Base-by-base conservation (phyloP, 2,329 filamentous ascomycete genomes). In the Trichophyton equinum region DNA sequence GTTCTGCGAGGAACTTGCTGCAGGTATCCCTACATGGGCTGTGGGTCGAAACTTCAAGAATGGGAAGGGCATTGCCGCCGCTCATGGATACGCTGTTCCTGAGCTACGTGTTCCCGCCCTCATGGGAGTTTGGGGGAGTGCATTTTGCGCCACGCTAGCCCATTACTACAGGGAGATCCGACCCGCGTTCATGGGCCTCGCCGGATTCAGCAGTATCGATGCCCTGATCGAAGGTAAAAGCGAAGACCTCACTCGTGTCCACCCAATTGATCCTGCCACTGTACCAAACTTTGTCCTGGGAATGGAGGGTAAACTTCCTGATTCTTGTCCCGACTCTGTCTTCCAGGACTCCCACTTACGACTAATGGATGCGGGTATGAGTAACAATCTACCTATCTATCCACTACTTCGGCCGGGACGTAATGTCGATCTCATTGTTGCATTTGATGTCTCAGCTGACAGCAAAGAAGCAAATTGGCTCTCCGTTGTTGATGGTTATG, bases 301-400 rank as follows among this genome's bases (percentile, higher is more conserved):
- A 7, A 88, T 99, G 85, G 81, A 87, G 67, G 85, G 83, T 11
- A 80, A 83, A 63, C 78, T 99, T 5, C 87, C 90, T 0, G 74
- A 82, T 0, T 88, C 89, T 0, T 87, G 87, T n/a, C 91, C 94
- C 0, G 82, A 86, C 36, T 90, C 84, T 62, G 83, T 96, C 44
- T 85, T 88, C 67, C 78, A 83, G 18, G 81, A 80, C 13, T 79
- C 85, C 51, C 87, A 95, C 71, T 79, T 92, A 18, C 86, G 89
- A 65, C 80, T 92, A 15, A 97, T 96, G 91, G 94, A 99, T 72
- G 91, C 94, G 1, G 94, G 94, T 58, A 99, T 99, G 94, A 95
- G 89, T 65, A 97, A 99, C 72, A 99, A 99, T 69, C 79, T 99
- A 7, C 94, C 94, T 1, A 91, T 97, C 47, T 99, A 99, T 71